Percentiles rank a stretch among this genome's conserved stretches.
Conservation (phyloP, 257 asterid genomes). For the Knoxia roxburghii region DNA sequence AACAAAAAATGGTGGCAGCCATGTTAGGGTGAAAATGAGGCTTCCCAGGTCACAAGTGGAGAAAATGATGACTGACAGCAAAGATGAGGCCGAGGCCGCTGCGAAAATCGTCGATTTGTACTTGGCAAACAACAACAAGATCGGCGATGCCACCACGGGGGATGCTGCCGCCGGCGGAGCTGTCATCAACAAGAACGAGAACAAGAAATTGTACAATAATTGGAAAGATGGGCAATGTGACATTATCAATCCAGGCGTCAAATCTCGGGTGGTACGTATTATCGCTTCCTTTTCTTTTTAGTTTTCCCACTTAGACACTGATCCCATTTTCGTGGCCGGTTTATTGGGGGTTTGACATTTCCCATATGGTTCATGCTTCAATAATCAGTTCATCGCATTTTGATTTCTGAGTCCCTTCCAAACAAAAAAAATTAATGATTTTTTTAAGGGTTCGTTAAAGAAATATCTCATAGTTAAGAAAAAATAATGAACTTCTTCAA, state of each 20-base stretch:
- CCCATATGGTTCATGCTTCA: no score
- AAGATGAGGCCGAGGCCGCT: conserved; percentile 53
- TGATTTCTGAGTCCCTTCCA: no score
- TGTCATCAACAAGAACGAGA: not conserved
- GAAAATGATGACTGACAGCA: conserved; percentile 66
- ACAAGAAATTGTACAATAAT: conserved; percentile 8
- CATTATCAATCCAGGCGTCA: conserved; percentile 23
- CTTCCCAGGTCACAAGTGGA: conserved; percentile 73
- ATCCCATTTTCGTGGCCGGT: conserved; percentile 29
- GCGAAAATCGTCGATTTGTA: conserved; percentile 55
- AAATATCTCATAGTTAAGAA: no score
- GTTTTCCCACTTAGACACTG: not conserved
- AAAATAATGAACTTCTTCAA: no score
- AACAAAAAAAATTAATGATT: no score
- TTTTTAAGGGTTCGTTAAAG: no score
- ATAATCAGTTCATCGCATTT: no score
- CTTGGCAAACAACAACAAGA: conserved; percentile 23
- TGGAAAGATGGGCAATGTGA: conserved; percentile 20
- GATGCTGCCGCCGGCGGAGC: not conserved
- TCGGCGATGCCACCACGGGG: conserved; percentile 1
- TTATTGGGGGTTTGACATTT: conserved; percentile 3
- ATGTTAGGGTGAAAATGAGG: conserved; percentile 59
- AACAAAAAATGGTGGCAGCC: conserved; percentile 18
- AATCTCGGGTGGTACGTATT: conserved; percentile 57
- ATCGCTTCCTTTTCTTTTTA: no score